Evolutionary conservation across 1,284 basidiomycete species (phyloP).

Genomic region (Moesziomyces aphidis): DNA sequence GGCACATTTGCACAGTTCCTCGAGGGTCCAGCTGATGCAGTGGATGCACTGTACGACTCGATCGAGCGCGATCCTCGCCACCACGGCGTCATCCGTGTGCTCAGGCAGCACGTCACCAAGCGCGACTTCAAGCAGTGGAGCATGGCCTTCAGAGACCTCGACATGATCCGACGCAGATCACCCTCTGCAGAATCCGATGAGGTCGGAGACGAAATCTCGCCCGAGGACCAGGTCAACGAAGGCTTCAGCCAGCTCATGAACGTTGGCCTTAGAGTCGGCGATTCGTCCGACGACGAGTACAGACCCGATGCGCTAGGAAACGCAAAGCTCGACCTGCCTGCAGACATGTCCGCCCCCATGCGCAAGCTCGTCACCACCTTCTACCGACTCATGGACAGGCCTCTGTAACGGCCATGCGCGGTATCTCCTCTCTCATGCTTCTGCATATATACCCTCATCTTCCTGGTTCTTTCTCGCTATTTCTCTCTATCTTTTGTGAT

Average conservation of each 20-base stretch:
- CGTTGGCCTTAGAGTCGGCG: slow-evolving; percentile 34
- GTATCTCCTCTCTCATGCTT: too few species aligned
- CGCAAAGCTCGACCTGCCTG: slow-evolving; percentile 33
- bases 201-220: slow-evolving; percentile 5
- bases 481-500: background rate
- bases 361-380: slow-evolving; percentile 43
- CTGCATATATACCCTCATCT: background rate
- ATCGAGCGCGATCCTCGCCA: slow-evolving; percentile 47
- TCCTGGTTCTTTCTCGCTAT: background rate
- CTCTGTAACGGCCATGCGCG: slow-evolving; percentile 8
- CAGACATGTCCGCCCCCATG: slow-evolving; percentile 39
- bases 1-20: slow-evolving; percentile 52
- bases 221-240: slow-evolving; percentile 24
- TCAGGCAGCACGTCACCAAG: slow-evolving; percentile 28
- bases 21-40: slow-evolving; percentile 35
- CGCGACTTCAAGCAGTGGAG: slow-evolving; percentile 47
- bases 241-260: slow-evolving; percentile 49
- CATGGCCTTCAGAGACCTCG: slow-evolving; percentile 51
- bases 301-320: slow-evolving; percentile 31
- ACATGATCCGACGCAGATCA: slow-evolving; percentile 21
- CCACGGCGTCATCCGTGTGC: slow-evolving; percentile 33
- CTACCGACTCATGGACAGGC: slow-evolving; percentile 41
- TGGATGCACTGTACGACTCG: slow-evolving; percentile 31
- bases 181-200: slow-evolving; percentile 2
- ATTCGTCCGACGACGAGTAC: slow-evolving; percentile 32